Base-by-base conservation (phyloP, 2,329 filamentous ascomycete genomes). In the Arthrobotrys conoides region DNA sequence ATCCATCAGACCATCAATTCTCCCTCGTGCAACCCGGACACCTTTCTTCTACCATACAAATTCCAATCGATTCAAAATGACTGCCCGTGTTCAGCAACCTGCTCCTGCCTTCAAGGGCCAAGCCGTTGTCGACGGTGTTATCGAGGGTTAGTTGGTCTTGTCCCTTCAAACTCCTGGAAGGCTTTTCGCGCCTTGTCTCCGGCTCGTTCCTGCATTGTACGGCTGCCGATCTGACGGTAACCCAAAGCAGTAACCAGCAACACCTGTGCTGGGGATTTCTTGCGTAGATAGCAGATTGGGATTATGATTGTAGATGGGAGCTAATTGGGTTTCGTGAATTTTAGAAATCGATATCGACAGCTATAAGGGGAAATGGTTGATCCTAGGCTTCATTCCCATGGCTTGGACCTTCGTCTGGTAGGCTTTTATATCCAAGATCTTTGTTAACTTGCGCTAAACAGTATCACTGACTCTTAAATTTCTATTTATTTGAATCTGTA, bases 351-450 rank as follows among this genome's bases (percentile, higher is more conserved):
- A 81, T 33, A 81, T 82, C 69, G 79, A 81, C 38, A 73, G 81
- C 80, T 86, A 85, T 82, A 84, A 83, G 80, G 86, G 86, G 77
- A 85, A 87, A 85, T 88, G 90, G 90, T 87, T 91, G 76, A 86
- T 91, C 81, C 88, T 91, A 38, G 87, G 89, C 80, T 91, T 91
- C 86, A 89, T 91, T 84, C 90, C 90, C 72, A 89, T 90, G 85
- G 89, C 90, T 82, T 91, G 90, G 87, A 90, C 89, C 81, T 91
- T 91, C 81, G 89, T 91, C 83, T 91, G 89, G 81, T 82, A 73
- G 44, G 78, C 73, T 48, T 63, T 46, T 46, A 55, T 18, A 44
- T 46, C 20, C 27, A 27, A 48, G 48, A 41, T 49, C n/a, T 16
- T 41, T 5, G 8, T 12, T 38, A 14, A 14, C 10, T 51, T 22